Conservation (phyloP, 2,329 filamentous ascomycete genomes). For the Colletotrichum noveboracense region DNA sequence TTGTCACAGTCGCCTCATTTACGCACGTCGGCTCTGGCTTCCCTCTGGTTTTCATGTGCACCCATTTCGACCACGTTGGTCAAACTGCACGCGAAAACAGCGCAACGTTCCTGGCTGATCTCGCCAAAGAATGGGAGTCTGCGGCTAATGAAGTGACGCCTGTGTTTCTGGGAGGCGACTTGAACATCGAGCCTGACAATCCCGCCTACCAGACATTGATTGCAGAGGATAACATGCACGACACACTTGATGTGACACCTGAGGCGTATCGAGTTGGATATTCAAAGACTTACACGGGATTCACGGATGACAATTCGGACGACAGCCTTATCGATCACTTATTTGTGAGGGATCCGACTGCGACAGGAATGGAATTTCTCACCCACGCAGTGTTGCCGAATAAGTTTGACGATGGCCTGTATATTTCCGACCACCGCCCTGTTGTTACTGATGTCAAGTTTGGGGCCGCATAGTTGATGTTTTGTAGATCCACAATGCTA, state of each 20-base stretch:
- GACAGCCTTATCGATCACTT: conserved; percentile 32
- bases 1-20: conserved; percentile 54
- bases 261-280: conserved; percentile 27
- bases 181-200: conserved; percentile 33
- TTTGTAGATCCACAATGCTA: accelerated
- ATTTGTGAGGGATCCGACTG: conserved; percentile 31
- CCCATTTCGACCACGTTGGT: conserved; percentile 58
- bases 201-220: conserved; percentile 30
- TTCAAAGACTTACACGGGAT: conserved; percentile 34
- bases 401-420: conserved; percentile 30
- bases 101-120: conserved; percentile 41
- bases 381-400: conserved; percentile 30
- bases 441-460: conserved; percentile 33
- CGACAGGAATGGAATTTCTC: conserved; percentile 24
- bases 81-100: conserved; percentile 41
- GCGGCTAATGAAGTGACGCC: conserved; percentile 10
- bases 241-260: conserved; percentile 29
- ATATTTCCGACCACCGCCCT: conserved; percentile 37
- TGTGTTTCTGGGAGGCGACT: conserved; percentile 37
- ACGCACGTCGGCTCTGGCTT: conserved; percentile 40
- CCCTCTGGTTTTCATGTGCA: conserved; percentile 52
- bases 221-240: conserved; percentile 24
- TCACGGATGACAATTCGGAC: conserved; percentile 24
- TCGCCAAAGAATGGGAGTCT: conserved; percentile 30
- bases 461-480: neutral